Conservation (phyloP, 1,284 basidiomycete genomes). For the Heterobasidion annosum region DNA sequence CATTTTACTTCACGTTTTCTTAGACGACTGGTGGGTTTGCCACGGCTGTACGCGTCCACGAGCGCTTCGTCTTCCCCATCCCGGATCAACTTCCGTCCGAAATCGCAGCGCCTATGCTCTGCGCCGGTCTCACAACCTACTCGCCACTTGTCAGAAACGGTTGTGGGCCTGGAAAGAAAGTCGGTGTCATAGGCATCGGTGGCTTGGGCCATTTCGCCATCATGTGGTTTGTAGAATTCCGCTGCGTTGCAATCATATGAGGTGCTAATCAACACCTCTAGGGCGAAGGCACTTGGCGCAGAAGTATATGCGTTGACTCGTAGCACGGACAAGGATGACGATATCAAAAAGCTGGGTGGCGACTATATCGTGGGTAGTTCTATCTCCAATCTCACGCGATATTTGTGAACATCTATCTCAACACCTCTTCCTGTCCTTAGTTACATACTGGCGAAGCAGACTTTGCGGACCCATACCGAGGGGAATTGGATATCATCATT, state of each 20-base stretch:
- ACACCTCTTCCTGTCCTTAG: background rate
- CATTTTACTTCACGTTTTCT: background rate
- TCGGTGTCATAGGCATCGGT: conserved; percentile 61
- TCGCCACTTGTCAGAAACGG: conserved; percentile 57
- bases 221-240: background rate
- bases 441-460: background rate
- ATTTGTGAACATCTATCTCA: too few relatives aligned
- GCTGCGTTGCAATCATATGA: background rate
- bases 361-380: background rate
- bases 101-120: conserved; percentile 45
- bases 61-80: conserved; percentile 64
- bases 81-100: conserved; percentile 49
- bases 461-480: background rate
- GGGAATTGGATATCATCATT: background rate
- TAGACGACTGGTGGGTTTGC: conserved; percentile 53
- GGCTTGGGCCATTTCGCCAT: conserved; percentile 32
- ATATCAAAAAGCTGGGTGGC: background rate
- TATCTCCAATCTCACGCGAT: too few relatives aligned
- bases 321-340: conserved; percentile 48
- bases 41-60: conserved; percentile 55
- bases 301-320: conserved; percentile 65
- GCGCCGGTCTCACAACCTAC: conserved; percentile 60
- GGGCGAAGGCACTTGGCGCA: conserved; percentile 19
- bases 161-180: conserved; percentile 54
- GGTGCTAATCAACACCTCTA: background rate